phyloP scores from a whole-genome alignment of 768 basidiomycete species.

The Lactarius deliciosus region DNA sequence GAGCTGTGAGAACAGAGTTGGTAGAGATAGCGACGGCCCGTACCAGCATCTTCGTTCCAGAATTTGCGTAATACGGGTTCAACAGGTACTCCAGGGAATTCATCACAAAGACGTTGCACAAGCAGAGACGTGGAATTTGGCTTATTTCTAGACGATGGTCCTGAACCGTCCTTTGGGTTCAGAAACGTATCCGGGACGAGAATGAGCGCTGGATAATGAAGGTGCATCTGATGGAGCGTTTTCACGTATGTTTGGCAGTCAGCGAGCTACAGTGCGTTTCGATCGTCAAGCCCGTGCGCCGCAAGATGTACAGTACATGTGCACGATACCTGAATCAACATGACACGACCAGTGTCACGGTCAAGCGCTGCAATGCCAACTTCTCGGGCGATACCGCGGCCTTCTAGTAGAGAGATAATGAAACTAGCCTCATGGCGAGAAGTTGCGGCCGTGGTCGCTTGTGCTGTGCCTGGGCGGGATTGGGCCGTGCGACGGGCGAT shows the following conservation, averaged over 20 bases:
- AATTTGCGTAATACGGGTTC: constrained; percentile 75
- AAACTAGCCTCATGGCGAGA: constrained; percentile 58
- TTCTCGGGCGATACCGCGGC: constrained; percentile 75
- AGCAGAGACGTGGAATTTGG: constrained; percentile 55
- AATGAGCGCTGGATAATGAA: constrained; percentile 67
- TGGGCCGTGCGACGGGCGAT: constrained; percentile 33
- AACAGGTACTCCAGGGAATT: constrained; percentile 65
- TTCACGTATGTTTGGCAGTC: constrained; percentile 90
- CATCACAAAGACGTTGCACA: constrained; percentile 70
- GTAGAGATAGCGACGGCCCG: constrained; percentile 20
- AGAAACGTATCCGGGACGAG: constrained; percentile 84
- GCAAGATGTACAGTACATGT: constrained; percentile 5
- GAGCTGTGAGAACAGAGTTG: constrained; percentile 11
- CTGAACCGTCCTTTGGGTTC: constrained; percentile 51
- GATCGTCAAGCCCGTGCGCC: constrained; percentile 4
- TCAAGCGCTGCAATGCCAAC: constrained; percentile 89
- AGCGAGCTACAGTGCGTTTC: constrained; percentile 51
- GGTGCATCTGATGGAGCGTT: constrained; percentile 80
- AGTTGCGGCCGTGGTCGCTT: constrained; percentile 66
- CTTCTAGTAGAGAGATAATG: constrained; percentile 71
- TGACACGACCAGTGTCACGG: constrained; percentile 69
- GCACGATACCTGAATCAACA: constrained; percentile 69
- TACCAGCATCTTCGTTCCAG: constrained; percentile 85
- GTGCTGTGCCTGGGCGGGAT: constrained; percentile 54
- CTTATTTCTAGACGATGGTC: constrained; percentile 46